Evolutionary conservation across 192 early-diverging fungal genomes (phyloP).

Genomic region (Chytriomyces sp.): DNA sequence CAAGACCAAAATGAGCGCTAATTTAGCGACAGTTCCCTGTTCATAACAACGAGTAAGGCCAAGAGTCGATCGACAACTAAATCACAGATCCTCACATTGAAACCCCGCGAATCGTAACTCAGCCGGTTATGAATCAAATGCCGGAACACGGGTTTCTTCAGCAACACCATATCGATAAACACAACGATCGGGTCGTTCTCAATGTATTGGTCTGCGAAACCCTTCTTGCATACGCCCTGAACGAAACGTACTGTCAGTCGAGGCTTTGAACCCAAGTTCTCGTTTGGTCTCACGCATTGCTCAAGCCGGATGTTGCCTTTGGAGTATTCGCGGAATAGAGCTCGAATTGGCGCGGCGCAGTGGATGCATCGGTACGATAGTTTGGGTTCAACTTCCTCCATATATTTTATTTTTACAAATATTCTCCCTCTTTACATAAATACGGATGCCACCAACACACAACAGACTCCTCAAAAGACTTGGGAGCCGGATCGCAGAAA

Average conservation of each 20-base stretch:
- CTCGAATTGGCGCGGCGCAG: constrained; percentile 70
- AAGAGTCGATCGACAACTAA: not conserved
- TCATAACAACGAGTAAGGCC: not conserved
- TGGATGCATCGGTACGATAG: constrained; percentile 63
- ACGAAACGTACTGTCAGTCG: not conserved
- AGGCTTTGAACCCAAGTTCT: not conserved
- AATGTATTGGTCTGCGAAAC: constrained; percentile 89
- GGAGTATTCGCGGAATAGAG: constrained; percentile 82
- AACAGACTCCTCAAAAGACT: too few relatives aligned
- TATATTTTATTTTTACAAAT: too few relatives aligned
- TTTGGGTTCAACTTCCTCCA: too few relatives aligned
- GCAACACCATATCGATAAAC: constrained; percentile 91
- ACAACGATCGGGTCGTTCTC: constrained; percentile 87
- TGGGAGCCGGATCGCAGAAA: too few relatives aligned
- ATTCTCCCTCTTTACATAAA: too few relatives aligned
- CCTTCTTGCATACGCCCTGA: constrained; percentile 18
- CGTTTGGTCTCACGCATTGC: constrained; percentile 64
- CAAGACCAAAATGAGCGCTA: constrained; percentile 78
- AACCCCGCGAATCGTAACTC: constrained; percentile 26
- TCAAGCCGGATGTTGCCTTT: constrained; percentile 83
- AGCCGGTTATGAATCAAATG: constrained; percentile 86
- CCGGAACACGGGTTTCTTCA: constrained; percentile 84
- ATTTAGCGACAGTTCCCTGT: constrained; percentile 71
- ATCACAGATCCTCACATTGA: constrained; percentile 32
- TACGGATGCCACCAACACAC: too few relatives aligned